Conservation (phyloP, 495 filamentous ascomycete species). For the Penicillium atrosanguineum region DNA sequence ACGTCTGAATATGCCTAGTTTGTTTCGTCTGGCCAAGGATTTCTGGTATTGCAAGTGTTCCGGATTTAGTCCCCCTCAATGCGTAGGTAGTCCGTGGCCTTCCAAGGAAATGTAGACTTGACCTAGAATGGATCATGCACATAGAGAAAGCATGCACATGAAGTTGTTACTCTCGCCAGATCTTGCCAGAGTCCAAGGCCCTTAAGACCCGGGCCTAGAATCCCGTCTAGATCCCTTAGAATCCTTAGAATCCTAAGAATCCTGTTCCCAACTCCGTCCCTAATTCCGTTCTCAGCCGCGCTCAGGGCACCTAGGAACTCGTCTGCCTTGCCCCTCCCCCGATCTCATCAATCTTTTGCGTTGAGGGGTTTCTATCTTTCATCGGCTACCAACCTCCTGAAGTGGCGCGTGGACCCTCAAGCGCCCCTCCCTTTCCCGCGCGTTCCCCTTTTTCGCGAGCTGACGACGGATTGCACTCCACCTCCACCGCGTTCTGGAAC, state of each 20-base stretch:
- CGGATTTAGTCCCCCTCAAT: too few species aligned
- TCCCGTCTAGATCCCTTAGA: too few species aligned
- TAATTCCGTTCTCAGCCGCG: slow-evolving; percentile 2
- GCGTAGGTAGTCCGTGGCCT: too few species aligned
- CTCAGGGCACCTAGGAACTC: slow-evolving; percentile 16
- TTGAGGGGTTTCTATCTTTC: background rate
- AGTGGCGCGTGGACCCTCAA: slow-evolving; percentile 1
- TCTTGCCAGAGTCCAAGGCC: too few species aligned
- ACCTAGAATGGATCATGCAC: too few species aligned
- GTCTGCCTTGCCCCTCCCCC: slow-evolving; percentile 19
- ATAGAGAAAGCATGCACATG: too few species aligned
- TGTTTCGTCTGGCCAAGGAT: too few species aligned
- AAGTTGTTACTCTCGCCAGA: too few species aligned
- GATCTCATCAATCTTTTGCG: background rate
- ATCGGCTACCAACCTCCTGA: background rate
- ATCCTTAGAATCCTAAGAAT: background rate
- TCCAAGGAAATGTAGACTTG: too few species aligned
- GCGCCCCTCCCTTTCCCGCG: slow-evolving; percentile 16
- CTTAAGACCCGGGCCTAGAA: background rate
- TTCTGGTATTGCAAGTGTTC: too few species aligned
- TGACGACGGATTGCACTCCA: slow-evolving; percentile 24
- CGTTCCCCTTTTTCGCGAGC: slow-evolving; percentile 30
- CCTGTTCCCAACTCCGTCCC: background rate
- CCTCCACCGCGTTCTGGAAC: slow-evolving; percentile 29
- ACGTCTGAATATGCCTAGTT: background rate